These are phyloP conservation scores for Colletotrichum liriopes DNA, from an alignment of 2,329 filamentous ascomycete species.

Conservation along the genomic window DNA sequence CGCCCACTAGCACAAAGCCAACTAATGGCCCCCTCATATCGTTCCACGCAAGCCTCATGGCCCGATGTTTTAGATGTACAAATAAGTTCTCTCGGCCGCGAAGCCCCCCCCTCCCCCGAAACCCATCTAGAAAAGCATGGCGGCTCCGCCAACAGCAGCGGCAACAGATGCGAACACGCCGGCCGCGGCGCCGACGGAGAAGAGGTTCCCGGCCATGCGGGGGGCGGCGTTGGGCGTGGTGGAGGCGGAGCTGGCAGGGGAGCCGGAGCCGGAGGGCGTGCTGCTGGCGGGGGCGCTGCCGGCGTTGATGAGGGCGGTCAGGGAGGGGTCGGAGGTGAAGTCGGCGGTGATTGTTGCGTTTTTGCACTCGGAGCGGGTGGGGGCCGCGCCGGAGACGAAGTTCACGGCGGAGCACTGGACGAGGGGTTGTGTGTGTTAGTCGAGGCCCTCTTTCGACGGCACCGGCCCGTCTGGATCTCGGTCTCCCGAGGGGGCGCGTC, in stretches of 20 bases:
- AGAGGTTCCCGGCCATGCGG: neutral
- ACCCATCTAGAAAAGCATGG: slow-evolving; percentile 30
- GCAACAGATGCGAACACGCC: slow-evolving; percentile 23
- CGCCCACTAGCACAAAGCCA: too few relatives aligned
- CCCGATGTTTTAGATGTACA: neutral
- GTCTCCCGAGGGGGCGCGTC: neutral
- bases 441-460: neutral
- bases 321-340: slow-evolving; percentile 52
- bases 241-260: slow-evolving; percentile 5
- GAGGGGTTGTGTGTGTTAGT: slow-evolving; percentile 12
- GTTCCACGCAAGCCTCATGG: neutral
- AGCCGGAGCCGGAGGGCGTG: slow-evolving; percentile 14
- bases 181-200: slow-evolving; percentile 8
- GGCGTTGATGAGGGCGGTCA: slow-evolving; percentile 53
- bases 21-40: neutral
- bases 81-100: neutral
- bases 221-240: slow-evolving; percentile 27
- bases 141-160: slow-evolving; percentile 38
- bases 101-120: too few relatives aligned
- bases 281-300: slow-evolving; percentile 11
- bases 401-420: slow-evolving; percentile 68
- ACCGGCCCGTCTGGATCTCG: neutral
- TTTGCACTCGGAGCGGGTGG: slow-evolving; percentile 52
- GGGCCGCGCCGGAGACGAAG: slow-evolving; percentile 64
- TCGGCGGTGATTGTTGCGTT: slow-evolving; percentile 51